Evolutionary conservation across 129 eudicot species (phyloP), one percentile per base, ranked within the genome.

Genomic region (Kitagawia praeruptora): DNA sequence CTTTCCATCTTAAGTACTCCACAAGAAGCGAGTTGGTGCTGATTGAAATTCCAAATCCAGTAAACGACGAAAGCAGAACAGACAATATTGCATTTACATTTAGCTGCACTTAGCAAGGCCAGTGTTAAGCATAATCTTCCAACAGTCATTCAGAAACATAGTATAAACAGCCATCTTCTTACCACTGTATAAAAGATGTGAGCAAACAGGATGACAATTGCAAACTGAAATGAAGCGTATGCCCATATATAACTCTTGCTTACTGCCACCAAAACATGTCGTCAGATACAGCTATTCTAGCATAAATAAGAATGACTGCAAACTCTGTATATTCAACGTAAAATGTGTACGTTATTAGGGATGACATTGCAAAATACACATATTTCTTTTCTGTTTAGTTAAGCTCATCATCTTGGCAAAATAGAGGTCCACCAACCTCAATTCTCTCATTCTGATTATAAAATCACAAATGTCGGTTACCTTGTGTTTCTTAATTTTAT

Each of bases 151-250:
- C 7, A 3, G 27, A 31, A 42, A 81, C 14, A 63, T 31, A 31
- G 4, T 23, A n/a, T 27, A 69, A 28, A n/a, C 14, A 79, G 70
- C 2, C 70, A 40, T 58, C 13, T 74, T 23, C 88, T 88, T 90
- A 92, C 99, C 89, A 90, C 74, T 8, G 89, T 47, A 81, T 87
- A 85, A 86, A 95, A 95, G 12, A 95, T 87, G 77, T 95, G 96
- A 73, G 93, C 94, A 48, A 95, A 95, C 19, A 92, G 81, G 78
- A 95, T 89, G 70, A 95, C 99, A 73, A 87, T 84, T 45, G 89
- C 90, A 73, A 95, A 95, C 87, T 95, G 99, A 80, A 90, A 86
- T 18, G 94, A 88, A 64, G 99, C 97, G 77, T 95, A 95, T 76
- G 92, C 87, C 99, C 99, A 95, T 37, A 86, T 88, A 88, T 80